Conservation (phyloP, 495 filamentous ascomycete species). For the Filosporella fistucella region DNA sequence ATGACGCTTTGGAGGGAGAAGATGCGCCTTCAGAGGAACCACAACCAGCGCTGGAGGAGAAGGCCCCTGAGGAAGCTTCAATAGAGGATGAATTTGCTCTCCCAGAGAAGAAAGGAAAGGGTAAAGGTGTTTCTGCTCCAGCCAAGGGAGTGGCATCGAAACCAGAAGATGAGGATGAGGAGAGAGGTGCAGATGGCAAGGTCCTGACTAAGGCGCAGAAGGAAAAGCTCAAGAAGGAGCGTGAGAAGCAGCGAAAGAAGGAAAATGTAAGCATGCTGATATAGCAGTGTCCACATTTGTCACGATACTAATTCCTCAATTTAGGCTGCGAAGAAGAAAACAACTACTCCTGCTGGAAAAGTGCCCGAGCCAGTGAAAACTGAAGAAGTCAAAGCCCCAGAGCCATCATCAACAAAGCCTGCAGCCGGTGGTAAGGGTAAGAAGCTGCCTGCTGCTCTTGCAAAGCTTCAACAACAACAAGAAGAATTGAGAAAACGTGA, state of each 20-base stretch:
- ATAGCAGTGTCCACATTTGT: background rate
- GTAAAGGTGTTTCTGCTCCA: constrained; percentile 57
- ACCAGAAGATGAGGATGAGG: constrained; percentile 46
- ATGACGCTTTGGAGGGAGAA: constrained; percentile 73
- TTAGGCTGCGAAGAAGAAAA: constrained; percentile 69
- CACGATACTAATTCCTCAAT: constrained; percentile 12
- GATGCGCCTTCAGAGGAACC: constrained; percentile 53
- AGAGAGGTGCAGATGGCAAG: constrained; percentile 51
- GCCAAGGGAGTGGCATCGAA: constrained; percentile 37
- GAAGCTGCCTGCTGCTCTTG: constrained; percentile 79
- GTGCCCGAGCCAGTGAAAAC: constrained; percentile 42
- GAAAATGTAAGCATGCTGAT: constrained; percentile 72
- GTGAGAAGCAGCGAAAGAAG: constrained; percentile 92
- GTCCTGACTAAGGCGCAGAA: constrained; percentile 94
- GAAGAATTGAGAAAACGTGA: constrained; percentile 68
- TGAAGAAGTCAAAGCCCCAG: constrained; percentile 31
- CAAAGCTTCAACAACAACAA: constrained; percentile 87
- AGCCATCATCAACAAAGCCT: constrained; percentile 23
- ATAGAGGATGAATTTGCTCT: constrained; percentile 86
- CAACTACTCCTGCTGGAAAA: constrained; percentile 44
- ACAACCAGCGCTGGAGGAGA: constrained; percentile 50
- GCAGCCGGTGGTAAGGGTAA: constrained; percentile 74
- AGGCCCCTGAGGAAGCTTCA: constrained; percentile 78
- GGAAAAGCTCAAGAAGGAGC: constrained; percentile 91
- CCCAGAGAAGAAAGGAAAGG: constrained; percentile 88